Conservation (phyloP, 1,284 basidiomycete genomes). For the Phenoliferia sp. region DNA sequence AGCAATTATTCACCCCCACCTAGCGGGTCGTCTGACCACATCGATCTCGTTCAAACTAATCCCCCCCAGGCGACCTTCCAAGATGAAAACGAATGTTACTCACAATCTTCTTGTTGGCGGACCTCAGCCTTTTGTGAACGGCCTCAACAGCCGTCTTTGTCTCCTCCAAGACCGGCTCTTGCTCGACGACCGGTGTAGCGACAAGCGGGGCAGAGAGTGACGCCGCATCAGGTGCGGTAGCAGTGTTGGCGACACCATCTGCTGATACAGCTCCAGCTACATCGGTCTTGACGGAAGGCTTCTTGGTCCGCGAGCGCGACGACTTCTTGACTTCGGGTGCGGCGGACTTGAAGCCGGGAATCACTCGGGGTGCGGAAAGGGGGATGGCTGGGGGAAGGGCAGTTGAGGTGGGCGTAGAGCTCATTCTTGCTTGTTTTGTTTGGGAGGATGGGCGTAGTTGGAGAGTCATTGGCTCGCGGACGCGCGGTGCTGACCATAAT, state of each 20-base stretch:
- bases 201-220: not conserved
- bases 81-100: not conserved
- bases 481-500: no score
- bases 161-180: slow-evolving; percentile 10
- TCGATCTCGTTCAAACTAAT: not conserved
- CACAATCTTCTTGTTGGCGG: slow-evolving; percentile 39
- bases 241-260: not conserved
- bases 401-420: not conserved
- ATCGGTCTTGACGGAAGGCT: not conserved
- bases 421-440: not conserved
- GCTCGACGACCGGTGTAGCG: not conserved
- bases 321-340: not conserved
- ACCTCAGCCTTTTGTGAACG: slow-evolving; percentile 35
- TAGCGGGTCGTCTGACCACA: not conserved
- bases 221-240: not conserved
- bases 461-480: no score
- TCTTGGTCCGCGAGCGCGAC: slow-evolving; percentile 5
- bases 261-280: not conserved
- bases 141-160: slow-evolving; percentile 31
- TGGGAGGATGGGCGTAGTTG: not conserved
- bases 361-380: not conserved
- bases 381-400: not conserved
- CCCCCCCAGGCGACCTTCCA: not conserved
- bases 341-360: slow-evolving; percentile 1
- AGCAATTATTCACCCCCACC: not conserved